These are phyloP conservation scores for Thielaviopsis populi DNA, from an alignment of 2,329 filamentous ascomycete genomes.

Conservation along the genomic window DNA sequence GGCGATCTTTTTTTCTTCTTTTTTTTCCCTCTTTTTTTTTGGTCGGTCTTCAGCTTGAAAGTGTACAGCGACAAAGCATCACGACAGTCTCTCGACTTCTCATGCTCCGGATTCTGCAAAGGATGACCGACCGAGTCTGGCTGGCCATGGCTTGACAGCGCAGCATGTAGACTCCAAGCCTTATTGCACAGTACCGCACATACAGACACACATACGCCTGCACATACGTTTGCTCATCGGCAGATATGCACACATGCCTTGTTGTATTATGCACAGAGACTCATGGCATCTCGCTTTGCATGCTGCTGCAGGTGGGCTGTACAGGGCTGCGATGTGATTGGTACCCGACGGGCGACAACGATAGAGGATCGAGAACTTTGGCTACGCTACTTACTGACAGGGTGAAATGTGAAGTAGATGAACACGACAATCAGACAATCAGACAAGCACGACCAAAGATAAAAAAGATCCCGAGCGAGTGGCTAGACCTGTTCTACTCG, in stretches of 20 bases:
- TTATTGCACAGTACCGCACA: neutral
- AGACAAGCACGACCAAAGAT: neutral
- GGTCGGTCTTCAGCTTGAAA: no score
- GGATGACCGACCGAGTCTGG: no score
- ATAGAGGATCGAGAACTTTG: neutral
- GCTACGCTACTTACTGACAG: no score
- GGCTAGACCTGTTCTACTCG: no score
- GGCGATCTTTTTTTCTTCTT: neutral
- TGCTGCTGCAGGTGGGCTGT: neutral
- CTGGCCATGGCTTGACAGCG: neutral
- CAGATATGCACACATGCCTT: neutral
- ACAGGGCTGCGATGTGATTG: neutral
- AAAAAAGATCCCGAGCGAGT: neutral
- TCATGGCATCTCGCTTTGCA: slow-evolving; percentile 2
- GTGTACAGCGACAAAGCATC: neutral
- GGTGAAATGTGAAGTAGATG: no score
- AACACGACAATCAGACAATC: neutral
- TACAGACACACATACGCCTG: no score
- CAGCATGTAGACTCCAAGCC: neutral
- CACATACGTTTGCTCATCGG: neutral
- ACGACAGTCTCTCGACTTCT: no score
- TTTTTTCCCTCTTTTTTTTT: neutral
- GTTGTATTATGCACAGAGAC: neutral
- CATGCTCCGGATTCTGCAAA: no score
- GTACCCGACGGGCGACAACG: neutral